phyloP scores from a whole-genome alignment of 805 yeast genomes.

The Candida arabinofermentans region DNA sequence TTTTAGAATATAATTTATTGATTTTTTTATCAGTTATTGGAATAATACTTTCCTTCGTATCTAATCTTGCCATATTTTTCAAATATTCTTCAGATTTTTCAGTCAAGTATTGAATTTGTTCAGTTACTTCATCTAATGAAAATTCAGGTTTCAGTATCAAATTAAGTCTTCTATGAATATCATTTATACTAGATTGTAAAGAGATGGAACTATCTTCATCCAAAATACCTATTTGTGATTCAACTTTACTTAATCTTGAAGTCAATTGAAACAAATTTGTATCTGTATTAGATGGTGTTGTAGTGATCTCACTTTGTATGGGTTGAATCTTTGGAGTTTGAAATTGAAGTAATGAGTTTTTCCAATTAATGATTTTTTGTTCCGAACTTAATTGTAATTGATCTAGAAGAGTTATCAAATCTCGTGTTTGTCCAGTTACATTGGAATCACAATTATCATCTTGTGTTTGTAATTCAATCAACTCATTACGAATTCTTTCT shows the following conservation, averaged over 20 bases:
- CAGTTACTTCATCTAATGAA: constrained; percentile 11
- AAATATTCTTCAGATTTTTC: constrained; percentile 8
- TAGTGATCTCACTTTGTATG: neutral
- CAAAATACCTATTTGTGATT: constrained; percentile 10
- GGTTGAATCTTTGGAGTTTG: neutral
- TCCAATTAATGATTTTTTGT: constrained; percentile 11
- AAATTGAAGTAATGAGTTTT: neutral
- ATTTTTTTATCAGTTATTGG: constrained; percentile 20
- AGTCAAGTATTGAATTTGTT: constrained; percentile 10
- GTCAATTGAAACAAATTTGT: constrained; percentile 5
- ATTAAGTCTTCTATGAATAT: constrained; percentile 21
- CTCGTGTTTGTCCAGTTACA: neutral
- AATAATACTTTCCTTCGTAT: constrained; percentile 4
- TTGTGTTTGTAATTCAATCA: neutral
- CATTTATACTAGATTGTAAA: constrained; percentile 23
- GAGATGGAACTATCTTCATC: constrained; percentile 7
- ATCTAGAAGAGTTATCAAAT: neutral
- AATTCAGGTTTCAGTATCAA: constrained; percentile 16
- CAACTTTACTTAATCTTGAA: constrained; percentile 12
- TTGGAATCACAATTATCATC: constrained; percentile 3
- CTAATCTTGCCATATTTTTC: constrained; percentile 6
- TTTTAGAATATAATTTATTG: constrained; percentile 15
- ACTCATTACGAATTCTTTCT: constrained; percentile 1
- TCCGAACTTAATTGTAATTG: too few species aligned
- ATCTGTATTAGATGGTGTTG: neutral